These are phyloP conservation scores for Tolypocladium ovalisporum DNA, from an alignment of 2,329 filamentous ascomycete genomes.

Conservation along the genomic window DNA sequence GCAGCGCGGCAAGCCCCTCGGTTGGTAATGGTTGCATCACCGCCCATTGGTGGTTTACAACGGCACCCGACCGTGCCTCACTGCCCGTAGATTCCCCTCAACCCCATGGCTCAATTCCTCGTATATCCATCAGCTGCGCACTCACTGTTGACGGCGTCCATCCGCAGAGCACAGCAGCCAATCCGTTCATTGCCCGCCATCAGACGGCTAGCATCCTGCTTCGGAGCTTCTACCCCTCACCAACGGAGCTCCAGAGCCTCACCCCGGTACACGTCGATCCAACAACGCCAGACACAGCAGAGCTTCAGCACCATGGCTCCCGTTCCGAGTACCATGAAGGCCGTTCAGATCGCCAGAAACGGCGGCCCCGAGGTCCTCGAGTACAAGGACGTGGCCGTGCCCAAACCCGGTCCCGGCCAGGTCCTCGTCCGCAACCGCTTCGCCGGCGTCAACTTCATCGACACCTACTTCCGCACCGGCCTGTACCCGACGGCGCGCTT, in stretches of 20 bases:
- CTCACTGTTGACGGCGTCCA: background rate
- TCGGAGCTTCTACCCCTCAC: background rate
- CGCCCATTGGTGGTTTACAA: background rate
- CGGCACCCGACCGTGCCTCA: background rate
- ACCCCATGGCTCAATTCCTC: background rate
- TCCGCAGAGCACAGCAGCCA: background rate
- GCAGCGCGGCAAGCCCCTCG: background rate
- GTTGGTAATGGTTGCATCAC: background rate
- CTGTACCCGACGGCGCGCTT: conserved; percentile 59
- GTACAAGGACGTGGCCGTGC: conserved; percentile 59
- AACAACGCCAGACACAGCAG: background rate
- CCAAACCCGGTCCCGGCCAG: conserved; percentile 55
- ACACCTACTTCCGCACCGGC: conserved; percentile 81
- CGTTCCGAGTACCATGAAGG: conserved; percentile 60
- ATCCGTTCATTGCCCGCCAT: background rate
- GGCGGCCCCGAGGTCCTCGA: conserved; percentile 63
- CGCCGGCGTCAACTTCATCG: conserved; percentile 80
- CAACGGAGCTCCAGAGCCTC: background rate
- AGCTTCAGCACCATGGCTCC: conserved; percentile 48
- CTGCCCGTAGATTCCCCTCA: background rate
- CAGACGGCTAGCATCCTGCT: background rate
- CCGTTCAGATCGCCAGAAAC: conserved; percentile 51
- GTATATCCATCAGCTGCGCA: background rate
- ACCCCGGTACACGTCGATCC: background rate
- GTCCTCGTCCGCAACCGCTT: conserved; percentile 73